Percentiles rank a stretch among this genome's conserved stretches.
These are phyloP conservation scores for Prunus davidiana DNA, from an alignment of 306 rosid species.

Conservation along the genomic window DNA sequence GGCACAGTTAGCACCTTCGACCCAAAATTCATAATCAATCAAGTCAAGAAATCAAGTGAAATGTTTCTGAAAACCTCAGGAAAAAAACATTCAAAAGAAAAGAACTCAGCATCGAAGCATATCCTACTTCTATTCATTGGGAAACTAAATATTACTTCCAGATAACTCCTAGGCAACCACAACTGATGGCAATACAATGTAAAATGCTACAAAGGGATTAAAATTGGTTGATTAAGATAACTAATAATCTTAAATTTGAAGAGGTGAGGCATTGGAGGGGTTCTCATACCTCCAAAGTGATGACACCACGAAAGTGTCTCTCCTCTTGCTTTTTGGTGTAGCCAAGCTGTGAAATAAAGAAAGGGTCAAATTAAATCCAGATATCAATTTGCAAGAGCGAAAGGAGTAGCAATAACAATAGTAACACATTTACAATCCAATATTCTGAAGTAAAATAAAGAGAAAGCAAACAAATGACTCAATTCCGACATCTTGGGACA, in stretches of 20 bases:
- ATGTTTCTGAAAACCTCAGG: background rate
- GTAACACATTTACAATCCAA: background rate
- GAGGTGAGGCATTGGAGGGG: background rate
- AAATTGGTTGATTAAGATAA: background rate
- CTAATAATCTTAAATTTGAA: background rate
- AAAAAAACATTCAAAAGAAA: background rate
- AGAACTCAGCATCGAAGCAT: background rate
- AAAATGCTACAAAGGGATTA: background rate
- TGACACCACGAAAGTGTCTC: constrained; percentile 84
- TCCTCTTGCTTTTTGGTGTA: constrained; percentile 96
- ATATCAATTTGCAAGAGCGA: background rate
- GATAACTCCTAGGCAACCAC: background rate
- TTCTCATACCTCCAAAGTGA: constrained; percentile 77
- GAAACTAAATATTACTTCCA: background rate
- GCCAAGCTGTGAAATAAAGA: constrained; percentile 69
- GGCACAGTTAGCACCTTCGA: background rate
- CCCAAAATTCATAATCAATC: background rate
- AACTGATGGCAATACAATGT: background rate
- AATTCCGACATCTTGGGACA: background rate
- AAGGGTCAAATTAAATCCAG: constrained; percentile 11
- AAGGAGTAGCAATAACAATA: background rate
- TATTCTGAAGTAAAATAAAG: background rate
- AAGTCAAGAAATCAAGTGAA: background rate
- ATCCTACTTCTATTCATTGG: background rate
- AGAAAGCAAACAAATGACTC: background rate